Evolutionary conservation across 1,284 basidiomycete genomes (phyloP).

Genomic region (Heterobasidion parviporum): DNA sequence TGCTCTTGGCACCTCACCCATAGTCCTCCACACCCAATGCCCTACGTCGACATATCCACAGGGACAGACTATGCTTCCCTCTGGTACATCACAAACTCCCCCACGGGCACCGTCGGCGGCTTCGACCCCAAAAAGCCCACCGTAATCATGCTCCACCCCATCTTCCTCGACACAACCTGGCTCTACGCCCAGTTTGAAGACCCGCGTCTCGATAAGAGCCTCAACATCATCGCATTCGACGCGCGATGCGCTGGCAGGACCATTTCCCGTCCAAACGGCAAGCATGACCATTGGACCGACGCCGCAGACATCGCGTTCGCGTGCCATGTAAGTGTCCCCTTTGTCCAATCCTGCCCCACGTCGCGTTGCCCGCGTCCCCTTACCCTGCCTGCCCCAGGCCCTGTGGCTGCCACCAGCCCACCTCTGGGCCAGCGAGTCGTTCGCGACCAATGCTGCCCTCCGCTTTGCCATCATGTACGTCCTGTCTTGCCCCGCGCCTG

Average conservation of each 20-base stretch:
- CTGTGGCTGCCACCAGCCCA: conserved; percentile 60
- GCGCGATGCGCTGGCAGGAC: conserved; percentile 62
- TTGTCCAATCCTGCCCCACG: not conserved
- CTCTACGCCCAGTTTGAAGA: conserved; percentile 59
- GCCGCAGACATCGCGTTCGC: conserved; percentile 66
- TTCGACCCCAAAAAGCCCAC: conserved; percentile 59
- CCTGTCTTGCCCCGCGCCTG: conserved; percentile 6
- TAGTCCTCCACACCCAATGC: conserved; percentile 35
- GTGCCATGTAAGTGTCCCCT: conserved; percentile 38
- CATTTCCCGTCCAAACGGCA: conserved; percentile 38
- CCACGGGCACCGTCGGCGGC: conserved; percentile 46
- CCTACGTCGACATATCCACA: conserved; percentile 58
- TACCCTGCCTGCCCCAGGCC: conserved; percentile 25
- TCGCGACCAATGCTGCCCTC: conserved; percentile 44
- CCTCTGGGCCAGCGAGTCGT: conserved; percentile 54
- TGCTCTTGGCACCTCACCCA: not conserved
- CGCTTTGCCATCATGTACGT: conserved; percentile 56
- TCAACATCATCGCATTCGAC: conserved; percentile 69
- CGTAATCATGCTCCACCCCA: conserved; percentile 57
- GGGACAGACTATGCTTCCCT: conserved; percentile 60
- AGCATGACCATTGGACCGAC: conserved; percentile 66
- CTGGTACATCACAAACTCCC: conserved; percentile 60
- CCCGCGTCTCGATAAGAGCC: conserved; percentile 43
- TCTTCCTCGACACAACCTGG: conserved; percentile 63
- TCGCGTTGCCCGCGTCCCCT: not conserved